These are phyloP conservation scores for Teratosphaeria gauchensis DNA, from an alignment of 2,329 filamentous ascomycete species.

Conservation along the genomic window DNA sequence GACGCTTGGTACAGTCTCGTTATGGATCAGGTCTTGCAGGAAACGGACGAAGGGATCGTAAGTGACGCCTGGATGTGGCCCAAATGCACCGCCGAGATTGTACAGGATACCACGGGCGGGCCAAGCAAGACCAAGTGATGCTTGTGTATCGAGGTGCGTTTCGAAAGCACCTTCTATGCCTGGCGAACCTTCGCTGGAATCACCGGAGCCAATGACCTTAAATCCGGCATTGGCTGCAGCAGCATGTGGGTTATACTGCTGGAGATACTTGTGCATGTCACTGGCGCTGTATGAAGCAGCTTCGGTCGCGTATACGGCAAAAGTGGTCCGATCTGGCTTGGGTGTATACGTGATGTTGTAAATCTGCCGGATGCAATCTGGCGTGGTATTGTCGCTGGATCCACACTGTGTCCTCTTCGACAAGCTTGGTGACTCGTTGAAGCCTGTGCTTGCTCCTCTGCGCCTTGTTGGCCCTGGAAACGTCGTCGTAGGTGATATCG, in stretches of 20 bases:
- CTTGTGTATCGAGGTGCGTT: conserved; percentile 14
- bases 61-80: conserved; percentile 8
- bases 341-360: conserved; percentile 16
- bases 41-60: conserved; percentile 18
- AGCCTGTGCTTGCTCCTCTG: not conserved
- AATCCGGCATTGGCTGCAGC: conserved; percentile 10
- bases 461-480: conserved; percentile 8
- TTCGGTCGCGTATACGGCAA: conserved; percentile 18
- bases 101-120: conserved; percentile 15
- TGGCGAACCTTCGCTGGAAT: conserved; percentile 2
- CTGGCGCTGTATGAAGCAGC: conserved; percentile 11
- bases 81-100: conserved; percentile 18
- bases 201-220: conserved; percentile 11
- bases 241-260: conserved; percentile 13
- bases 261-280: conserved; percentile 12
- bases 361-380: conserved; percentile 12
- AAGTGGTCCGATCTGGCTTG: conserved; percentile 14
- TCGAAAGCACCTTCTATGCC: conserved; percentile 15
- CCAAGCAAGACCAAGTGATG: conserved; percentile 12
- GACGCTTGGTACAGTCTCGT: conserved; percentile 14
- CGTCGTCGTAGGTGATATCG: conserved; percentile 13
- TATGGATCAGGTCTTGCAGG: conserved; percentile 15
- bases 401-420: conserved; percentile 5
- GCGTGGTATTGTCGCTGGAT: conserved; percentile 8
- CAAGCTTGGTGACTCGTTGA: not conserved